phyloP scores from a whole-genome alignment of 148 eudicot genomes.

The Rhododendron mucronatum region DNA sequence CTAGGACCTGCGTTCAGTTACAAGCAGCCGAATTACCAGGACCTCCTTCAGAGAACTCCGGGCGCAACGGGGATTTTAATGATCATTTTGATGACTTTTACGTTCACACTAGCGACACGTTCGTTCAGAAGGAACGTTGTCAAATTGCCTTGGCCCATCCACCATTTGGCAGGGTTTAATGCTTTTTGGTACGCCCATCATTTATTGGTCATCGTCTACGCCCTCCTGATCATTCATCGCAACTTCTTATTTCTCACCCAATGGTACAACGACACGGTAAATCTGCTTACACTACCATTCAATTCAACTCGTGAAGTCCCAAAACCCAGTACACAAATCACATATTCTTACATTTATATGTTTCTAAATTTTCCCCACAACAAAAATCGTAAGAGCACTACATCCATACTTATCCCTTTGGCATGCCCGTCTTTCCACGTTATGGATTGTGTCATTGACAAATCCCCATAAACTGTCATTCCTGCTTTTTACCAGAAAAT shows the following conservation, averaged over 20 bases:
- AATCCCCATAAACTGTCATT: not conserved
- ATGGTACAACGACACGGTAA: conserved; percentile 84
- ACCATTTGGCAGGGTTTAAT: conserved; percentile 80
- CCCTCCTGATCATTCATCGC: conserved; percentile 67
- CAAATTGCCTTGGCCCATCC: conserved; percentile 68
- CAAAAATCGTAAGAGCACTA: not conserved
- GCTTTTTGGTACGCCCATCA: conserved; percentile 96
- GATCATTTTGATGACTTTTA: conserved; percentile 62
- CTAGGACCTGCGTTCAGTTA: conserved; percentile 47
- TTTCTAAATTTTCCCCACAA: not conserved
- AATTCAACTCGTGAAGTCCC: not conserved
- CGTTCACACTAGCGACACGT: conserved; percentile 74
- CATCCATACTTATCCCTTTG: too few species aligned
- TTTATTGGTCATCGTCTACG: conserved; percentile 59
- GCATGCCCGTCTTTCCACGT: not conserved
- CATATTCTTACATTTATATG: not conserved
- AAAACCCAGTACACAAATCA: not conserved
- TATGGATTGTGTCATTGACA: not conserved
- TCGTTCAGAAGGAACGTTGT: conserved; percentile 79
- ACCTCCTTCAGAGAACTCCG: conserved; percentile 37
- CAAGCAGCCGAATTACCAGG: conserved; percentile 59
- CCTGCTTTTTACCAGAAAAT: not conserved
- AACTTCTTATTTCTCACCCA: conserved; percentile 56
- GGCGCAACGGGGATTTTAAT: conserved; percentile 73
- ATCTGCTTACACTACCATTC: conserved; percentile 15